Evolutionary conservation across 768 basidiomycete genomes (phyloP).

Genomic region (Lentinula lateritia): DNA sequence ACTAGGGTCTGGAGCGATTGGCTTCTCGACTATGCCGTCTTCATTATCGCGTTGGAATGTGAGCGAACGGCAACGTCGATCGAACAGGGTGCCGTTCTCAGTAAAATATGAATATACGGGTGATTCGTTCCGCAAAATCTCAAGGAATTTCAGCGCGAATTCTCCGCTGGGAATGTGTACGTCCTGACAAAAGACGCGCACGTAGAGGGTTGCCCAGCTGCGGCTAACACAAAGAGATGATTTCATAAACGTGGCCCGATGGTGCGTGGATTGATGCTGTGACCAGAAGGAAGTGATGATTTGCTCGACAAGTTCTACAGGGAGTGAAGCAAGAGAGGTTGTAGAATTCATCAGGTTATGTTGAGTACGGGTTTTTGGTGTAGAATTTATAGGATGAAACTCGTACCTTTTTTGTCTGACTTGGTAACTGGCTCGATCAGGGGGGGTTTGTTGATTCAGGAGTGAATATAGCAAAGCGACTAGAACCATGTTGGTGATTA

Average conservation of each 20-base stretch:
- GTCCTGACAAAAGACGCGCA: not conserved
- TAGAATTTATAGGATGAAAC: not conserved
- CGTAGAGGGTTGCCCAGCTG: not conserved
- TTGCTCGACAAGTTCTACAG: not conserved
- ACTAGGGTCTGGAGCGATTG: not conserved
- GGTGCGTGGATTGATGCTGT: not conserved
- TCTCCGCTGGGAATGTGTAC: not conserved
- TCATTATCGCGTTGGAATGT: slow-evolving; percentile 1
- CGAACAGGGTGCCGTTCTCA: not conserved
- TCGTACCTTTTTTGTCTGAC: too few relatives aligned
- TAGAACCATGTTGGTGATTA: too few relatives aligned
- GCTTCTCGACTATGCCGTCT: not conserved
- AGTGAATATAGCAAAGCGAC: too few relatives aligned
- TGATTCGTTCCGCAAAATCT: slow-evolving; percentile 1
- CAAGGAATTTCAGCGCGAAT: not conserved
- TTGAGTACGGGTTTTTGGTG: not conserved
- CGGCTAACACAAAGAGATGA: not conserved
- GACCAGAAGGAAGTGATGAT: not conserved
- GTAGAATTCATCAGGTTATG: not conserved
- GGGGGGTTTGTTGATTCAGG: too few relatives aligned
- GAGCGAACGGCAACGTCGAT: not conserved
- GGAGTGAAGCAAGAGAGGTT: not conserved
- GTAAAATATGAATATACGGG: not conserved
- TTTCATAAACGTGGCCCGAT: slow-evolving; percentile 3
- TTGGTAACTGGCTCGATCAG: too few relatives aligned